These are phyloP conservation scores for Suillus subluteus DNA, from an alignment of 768 basidiomycete species.

Conservation along the genomic window DNA sequence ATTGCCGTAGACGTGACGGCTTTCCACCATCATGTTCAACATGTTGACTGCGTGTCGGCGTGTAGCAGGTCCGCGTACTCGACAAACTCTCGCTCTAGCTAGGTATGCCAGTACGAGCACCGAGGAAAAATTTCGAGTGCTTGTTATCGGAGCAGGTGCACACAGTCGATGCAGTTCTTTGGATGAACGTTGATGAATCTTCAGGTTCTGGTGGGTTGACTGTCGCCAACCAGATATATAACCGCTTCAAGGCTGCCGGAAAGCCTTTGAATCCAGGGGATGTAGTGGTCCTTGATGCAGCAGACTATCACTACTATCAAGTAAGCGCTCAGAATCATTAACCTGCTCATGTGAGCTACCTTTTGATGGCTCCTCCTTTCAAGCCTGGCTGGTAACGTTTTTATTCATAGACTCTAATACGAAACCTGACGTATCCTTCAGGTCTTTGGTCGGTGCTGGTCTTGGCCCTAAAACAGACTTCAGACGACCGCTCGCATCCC, in stretches of 20 bases:
- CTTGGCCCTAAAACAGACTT: conserved; percentile 72
- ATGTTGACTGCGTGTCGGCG: conserved; percentile 19
- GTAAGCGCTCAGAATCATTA: conserved; percentile 39
- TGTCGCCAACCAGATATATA: conserved; percentile 86
- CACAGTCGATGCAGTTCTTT: background rate
- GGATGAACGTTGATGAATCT: conserved; percentile 12
- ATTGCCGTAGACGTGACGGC: too few species aligned
- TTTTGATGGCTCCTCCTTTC: conserved; percentile 11
- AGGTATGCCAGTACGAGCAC: conserved; percentile 29
- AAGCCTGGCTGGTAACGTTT: conserved; percentile 84
- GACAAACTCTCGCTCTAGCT: conserved; percentile 12
- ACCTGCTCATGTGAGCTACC: conserved; percentile 1
- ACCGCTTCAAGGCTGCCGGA: conserved; percentile 73
- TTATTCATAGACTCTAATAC: background rate
- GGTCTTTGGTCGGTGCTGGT: conserved; percentile 94
- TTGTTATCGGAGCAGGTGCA: conserved; percentile 88
- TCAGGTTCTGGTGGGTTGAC: conserved; percentile 81
- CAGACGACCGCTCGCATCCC: conserved; percentile 61
- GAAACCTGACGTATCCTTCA: conserved; percentile 28
- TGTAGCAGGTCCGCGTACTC: conserved; percentile 14
- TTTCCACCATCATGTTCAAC: background rate
- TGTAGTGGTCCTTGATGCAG: conserved; percentile 83
- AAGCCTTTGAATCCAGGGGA: conserved; percentile 73
- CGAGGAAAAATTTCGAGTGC: conserved; percentile 72
- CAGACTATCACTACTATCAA: conserved; percentile 86